Percentiles rank a stretch among this genome's conserved stretches.
These are phyloP conservation scores for Blastomyces emzantsi DNA, from an alignment of 2,329 filamentous ascomycete genomes.

Conservation along the genomic window DNA sequence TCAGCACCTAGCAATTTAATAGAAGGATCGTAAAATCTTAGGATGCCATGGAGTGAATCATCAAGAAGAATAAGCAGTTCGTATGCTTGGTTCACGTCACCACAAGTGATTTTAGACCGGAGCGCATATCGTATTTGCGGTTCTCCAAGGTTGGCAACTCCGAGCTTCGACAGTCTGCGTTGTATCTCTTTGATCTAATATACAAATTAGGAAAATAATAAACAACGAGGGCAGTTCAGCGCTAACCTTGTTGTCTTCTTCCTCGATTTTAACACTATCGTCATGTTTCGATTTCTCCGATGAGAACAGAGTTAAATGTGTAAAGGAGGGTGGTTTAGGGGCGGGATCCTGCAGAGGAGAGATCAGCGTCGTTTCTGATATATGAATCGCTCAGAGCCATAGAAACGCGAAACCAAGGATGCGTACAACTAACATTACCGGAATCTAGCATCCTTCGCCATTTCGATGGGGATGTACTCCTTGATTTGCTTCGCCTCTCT, in stretches of 20 bases:
- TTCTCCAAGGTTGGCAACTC: conserved; percentile 49
- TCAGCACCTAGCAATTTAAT: conserved; percentile 72
- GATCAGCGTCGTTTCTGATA: neutral
- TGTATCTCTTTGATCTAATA: conserved; percentile 8
- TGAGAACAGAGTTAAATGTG: conserved; percentile 6
- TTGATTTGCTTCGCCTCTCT: conserved; percentile 25
- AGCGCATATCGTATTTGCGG: conserved; percentile 56
- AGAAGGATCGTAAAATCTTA: conserved; percentile 63
- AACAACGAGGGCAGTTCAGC: neutral
- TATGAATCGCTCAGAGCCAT: neutral
- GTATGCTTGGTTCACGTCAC: conserved; percentile 64
- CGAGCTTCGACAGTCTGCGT: conserved; percentile 19
- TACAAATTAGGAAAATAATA: neutral
- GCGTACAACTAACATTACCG: neutral
- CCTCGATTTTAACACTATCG: neutral
- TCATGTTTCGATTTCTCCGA: neutral
- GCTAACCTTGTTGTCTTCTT: conserved; percentile 7
- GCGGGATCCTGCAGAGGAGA: neutral
- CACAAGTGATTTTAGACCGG: conserved; percentile 53
- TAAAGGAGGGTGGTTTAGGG: neutral
- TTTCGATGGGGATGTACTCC: conserved; percentile 3
- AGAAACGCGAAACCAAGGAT: neutral
- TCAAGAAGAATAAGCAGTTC: conserved; percentile 70
- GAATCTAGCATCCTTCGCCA: neutral
- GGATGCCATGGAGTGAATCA: conserved; percentile 68